phyloP scores from a whole-genome alignment of 2,329 filamentous ascomycete genomes.

The Fonsecaea nubica region DNA sequence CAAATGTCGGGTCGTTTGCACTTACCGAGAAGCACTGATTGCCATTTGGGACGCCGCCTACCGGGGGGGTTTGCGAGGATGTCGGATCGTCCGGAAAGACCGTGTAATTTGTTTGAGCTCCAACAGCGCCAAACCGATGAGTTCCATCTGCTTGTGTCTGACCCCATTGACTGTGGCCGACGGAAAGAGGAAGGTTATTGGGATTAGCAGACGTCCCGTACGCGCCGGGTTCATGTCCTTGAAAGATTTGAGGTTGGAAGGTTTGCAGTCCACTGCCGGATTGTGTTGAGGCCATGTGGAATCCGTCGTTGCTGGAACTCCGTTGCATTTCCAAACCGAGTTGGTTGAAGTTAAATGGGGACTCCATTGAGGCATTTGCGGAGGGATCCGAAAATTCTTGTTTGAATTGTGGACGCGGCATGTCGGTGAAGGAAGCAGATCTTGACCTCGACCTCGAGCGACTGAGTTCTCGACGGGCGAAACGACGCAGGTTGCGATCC shows the following conservation, averaged over 20 bases:
- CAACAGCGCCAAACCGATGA: conserved; percentile 16
- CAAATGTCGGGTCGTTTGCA: conserved; percentile 9
- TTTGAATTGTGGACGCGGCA: conserved; percentile 22
- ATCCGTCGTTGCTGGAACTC: conserved; percentile 22
- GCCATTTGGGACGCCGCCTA: not conserved
- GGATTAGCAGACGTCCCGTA: conserved; percentile 14
- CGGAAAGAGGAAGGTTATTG: conserved; percentile 14
- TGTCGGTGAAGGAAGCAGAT: conserved; percentile 31
- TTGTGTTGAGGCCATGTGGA: conserved; percentile 19
- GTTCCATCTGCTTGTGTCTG: conserved; percentile 10
- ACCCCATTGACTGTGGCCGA: conserved; percentile 18
- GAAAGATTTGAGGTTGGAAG: conserved; percentile 24
- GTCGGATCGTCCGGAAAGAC: conserved; percentile 17
- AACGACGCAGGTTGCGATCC: conserved; percentile 39
- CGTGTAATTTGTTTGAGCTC: conserved; percentile 14
- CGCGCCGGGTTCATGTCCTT: conserved; percentile 7
- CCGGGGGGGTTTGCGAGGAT: conserved; percentile 5
- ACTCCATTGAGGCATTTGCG: conserved; percentile 19
- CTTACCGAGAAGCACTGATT: conserved; percentile 21
- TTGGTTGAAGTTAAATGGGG: conserved; percentile 31
- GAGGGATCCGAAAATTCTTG: conserved; percentile 25
- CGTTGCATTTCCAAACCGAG: conserved; percentile 20
- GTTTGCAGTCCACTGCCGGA: conserved; percentile 15
- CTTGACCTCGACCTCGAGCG: conserved; percentile 35
- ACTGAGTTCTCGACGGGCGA: conserved; percentile 38